phyloP scores from a whole-genome alignment of 495 filamentous ascomycete genomes.

The Apodospora peruviana region DNA sequence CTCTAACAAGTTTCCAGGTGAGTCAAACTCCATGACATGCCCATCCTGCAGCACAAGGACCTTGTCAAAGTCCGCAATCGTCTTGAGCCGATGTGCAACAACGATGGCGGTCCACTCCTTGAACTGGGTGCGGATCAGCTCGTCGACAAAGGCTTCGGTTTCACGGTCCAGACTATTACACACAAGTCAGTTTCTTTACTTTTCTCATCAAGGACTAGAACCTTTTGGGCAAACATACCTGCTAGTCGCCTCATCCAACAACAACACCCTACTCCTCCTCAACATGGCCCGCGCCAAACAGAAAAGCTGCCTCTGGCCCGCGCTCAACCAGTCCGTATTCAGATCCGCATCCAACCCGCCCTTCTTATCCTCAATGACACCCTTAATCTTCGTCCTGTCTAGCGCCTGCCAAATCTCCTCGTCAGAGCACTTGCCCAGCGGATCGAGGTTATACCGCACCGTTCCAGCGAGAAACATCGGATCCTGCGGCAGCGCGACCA shows the following conservation, averaged over 20 bases:
- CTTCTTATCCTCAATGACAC: conserved; percentile 9
- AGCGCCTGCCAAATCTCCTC: conserved; percentile 34
- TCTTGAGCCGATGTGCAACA: conserved; percentile 38
- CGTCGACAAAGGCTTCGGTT: conserved; percentile 35
- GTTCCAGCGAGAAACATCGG: conserved; percentile 39
- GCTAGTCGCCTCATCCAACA: conserved; percentile 30
- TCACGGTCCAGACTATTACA: conserved; percentile 28
- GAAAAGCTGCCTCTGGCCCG: conserved; percentile 58
- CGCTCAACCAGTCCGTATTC: conserved; percentile 45
- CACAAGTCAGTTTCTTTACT: neutral
- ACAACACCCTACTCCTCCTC: conserved; percentile 18
- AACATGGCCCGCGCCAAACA: conserved; percentile 55
- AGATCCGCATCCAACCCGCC: conserved; percentile 40
- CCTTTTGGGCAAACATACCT: neutral
- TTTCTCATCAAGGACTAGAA: no score
- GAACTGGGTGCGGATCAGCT: conserved; percentile 36
- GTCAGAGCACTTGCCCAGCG: conserved; percentile 29
- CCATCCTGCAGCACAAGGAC: conserved; percentile 34
- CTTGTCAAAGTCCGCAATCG: conserved; percentile 37
- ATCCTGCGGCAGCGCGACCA: conserved; percentile 44
- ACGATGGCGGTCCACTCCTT: conserved; percentile 34
- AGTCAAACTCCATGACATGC: conserved; percentile 29
- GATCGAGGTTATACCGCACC: conserved; percentile 46
- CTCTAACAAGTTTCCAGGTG: conserved; percentile 10
- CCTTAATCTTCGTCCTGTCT: conserved; percentile 10